Evolutionary conservation across 306 rosid genomes (phyloP).

Genomic region (Cyamopsis tetragonoloba): DNA sequence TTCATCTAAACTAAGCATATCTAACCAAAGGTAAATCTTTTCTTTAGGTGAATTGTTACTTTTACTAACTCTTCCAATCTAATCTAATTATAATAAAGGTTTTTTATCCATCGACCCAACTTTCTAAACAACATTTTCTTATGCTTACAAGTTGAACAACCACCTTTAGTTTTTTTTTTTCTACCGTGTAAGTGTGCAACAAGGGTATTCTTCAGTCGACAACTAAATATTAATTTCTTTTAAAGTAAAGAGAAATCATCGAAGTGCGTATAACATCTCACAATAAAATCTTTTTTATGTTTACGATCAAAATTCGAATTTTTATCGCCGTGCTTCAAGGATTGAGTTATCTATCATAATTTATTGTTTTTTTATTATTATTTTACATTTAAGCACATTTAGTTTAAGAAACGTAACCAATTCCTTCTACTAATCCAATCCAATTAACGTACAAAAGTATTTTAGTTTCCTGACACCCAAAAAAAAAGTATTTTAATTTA

Average conservation of each 20-base stretch:
- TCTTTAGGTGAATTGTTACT: neutral
- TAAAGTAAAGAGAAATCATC: too few relatives aligned
- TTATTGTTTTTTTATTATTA: too few relatives aligned
- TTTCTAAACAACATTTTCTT: slow-evolving; percentile 10
- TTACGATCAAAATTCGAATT: too few relatives aligned
- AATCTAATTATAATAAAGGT: slow-evolving; percentile 19
- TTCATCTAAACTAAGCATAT: slow-evolving; percentile 13
- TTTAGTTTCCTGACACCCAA: neutral
- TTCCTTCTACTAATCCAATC: slow-evolving; percentile 18
- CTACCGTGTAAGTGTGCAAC: too few relatives aligned
- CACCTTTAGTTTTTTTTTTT: too few relatives aligned
- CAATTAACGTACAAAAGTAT: neutral
- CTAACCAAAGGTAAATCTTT: neutral
- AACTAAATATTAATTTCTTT: too few relatives aligned
- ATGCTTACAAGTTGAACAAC: slow-evolving; percentile 29
- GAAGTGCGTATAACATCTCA: too few relatives aligned
- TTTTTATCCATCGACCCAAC: neutral
- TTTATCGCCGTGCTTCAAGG: too few relatives aligned
- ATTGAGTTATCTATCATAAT: too few relatives aligned
- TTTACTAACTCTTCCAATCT: slow-evolving; percentile 25
- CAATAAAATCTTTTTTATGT: too few relatives aligned
- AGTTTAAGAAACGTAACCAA: slow-evolving; percentile 21
- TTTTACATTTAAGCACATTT: too few relatives aligned
- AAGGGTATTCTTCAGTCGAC: too few relatives aligned
- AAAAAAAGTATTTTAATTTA: slow-evolving; percentile 14